These are phyloP conservation scores for Boletales sp. DNA, from an alignment of 768 basidiomycete species.

Conservation along the genomic window DNA sequence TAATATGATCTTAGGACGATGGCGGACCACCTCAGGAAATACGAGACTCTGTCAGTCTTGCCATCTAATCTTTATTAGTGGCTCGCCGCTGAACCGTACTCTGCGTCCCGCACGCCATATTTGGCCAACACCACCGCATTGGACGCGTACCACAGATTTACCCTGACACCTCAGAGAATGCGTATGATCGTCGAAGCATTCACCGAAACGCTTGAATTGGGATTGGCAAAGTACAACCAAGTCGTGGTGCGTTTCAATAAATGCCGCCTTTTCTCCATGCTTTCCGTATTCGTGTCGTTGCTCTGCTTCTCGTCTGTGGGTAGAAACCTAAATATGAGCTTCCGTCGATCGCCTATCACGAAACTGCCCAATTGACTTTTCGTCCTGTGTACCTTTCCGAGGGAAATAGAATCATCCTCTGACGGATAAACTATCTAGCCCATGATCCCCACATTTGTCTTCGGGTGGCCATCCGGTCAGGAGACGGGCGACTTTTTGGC, in stretches of 20 bases:
- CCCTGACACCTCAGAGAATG: slow-evolving; percentile 87
- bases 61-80: not conserved
- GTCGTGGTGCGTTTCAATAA: slow-evolving; percentile 68
- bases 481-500: slow-evolving; percentile 91
- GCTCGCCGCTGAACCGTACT: slow-evolving; percentile 1
- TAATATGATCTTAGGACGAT: slow-evolving; percentile 60
- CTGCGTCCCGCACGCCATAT: not conserved
- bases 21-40: slow-evolving; percentile 90
- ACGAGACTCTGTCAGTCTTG: slow-evolving; percentile 72
- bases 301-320: not conserved
- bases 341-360: slow-evolving; percentile 1
- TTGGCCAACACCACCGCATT: not conserved
- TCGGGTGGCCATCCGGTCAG: slow-evolving; percentile 88
- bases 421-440: slow-evolving; percentile 45
- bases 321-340: not conserved
- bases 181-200: slow-evolving; percentile 97
- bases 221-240: slow-evolving; percentile 78
- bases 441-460: slow-evolving; percentile 97
- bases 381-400: not conserved
- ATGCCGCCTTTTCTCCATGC: not conserved
- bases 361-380: not conserved
- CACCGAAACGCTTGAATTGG: slow-evolving; percentile 85
- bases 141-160: slow-evolving; percentile 52
- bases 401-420: slow-evolving; percentile 4
- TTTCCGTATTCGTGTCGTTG: slow-evolving; percentile 5